Evolutionary conservation across 495 filamentous ascomycete species (phyloP), one percentile per base, ranked within the genome.

Genomic region (Paragyromitra xinjiangensis): DNA sequence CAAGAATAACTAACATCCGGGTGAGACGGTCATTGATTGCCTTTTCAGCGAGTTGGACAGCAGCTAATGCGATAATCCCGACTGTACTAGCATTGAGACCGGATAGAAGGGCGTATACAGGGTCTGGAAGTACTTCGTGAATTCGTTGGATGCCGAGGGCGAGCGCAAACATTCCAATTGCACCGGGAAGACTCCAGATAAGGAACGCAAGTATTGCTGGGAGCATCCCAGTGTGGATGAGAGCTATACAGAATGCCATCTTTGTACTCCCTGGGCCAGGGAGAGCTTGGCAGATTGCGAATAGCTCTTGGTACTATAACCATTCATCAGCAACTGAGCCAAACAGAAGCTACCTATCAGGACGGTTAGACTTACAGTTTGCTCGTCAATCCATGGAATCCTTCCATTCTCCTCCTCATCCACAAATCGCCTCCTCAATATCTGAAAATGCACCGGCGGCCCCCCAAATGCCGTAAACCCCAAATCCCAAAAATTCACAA

Each of bases 31-130:
- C 93, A 0, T 88, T 93, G 77, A 96, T 92, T 4, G 92, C 89
- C 81, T 93, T 92, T 22, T 90, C 84, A 0, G 91, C 87, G 0
- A 95, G 87, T 51, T 77, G 88, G 1, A 94, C 90, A 0, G 92
- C 92, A 0, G 93, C 92, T 3, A 96, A 83, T 0, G 91, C 91
- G 70, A 96, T 91, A 51, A 95, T 90, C 1, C 93, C 93, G 0
- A 96, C 93, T 0, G 90, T 93, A 0, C 92, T 88, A 0, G 91
- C 87, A 79, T 96, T 96, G 37, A 96, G 86, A 0, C 93, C 93
- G 0, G 91, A 93, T 0, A 96, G 85, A 3, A 95, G 85, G 0
- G 92, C 91, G 81, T 94, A 95, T 6, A 90, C 92, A 0, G 88
- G 87, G 0, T 75, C 75, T 0, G 93, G 93, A 7, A 95, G 87